Conservation (phyloP, 441 rosid species). For the Euphorbia schlechtendalii region DNA sequence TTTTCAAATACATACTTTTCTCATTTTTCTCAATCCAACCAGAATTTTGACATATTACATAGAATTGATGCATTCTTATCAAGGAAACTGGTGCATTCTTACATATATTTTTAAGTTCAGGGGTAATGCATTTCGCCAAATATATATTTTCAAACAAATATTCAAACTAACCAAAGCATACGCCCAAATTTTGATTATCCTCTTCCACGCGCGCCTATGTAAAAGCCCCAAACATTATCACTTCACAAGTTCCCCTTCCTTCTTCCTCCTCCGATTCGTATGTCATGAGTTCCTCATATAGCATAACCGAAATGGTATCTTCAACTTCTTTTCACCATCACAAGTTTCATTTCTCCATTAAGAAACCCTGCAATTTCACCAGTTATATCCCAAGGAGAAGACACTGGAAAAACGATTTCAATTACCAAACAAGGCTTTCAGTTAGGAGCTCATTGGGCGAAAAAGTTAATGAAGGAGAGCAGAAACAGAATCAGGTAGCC, state of each 20-base stretch:
- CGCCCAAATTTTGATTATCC: not conserved
- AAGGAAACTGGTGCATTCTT: no score
- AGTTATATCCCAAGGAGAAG: slow-evolving; percentile 15
- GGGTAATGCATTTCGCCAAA: no score
- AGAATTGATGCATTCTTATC: no score
- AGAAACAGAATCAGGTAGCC: slow-evolving; percentile 22
- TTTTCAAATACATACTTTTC: no score
- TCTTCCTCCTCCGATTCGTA: not conserved
- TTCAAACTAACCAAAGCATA: not conserved
- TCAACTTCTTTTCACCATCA: slow-evolving; percentile 24
- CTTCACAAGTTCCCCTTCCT: no score
- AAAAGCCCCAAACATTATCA: slow-evolving; percentile 8
- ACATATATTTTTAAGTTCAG: no score
- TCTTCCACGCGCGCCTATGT: not conserved
- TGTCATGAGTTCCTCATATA: slow-evolving; percentile 13
- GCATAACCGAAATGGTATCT: slow-evolving; percentile 27
- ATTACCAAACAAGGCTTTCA: slow-evolving; percentile 15
- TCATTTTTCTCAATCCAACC: no score
- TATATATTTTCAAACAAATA: no score
- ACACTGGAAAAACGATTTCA: not conserved
- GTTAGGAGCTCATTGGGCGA: slow-evolving; percentile 25
- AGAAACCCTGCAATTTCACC: slow-evolving; percentile 7
- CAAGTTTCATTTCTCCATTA: slow-evolving; percentile 10
- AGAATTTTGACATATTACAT: no score
- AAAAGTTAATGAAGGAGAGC: slow-evolving; percentile 18